A percentile compares a stretch with the other conserved stretches of the same genome.
phyloP scores from a whole-genome alignment of 139 green algal species.

The Bryopsis sp. region DNA sequence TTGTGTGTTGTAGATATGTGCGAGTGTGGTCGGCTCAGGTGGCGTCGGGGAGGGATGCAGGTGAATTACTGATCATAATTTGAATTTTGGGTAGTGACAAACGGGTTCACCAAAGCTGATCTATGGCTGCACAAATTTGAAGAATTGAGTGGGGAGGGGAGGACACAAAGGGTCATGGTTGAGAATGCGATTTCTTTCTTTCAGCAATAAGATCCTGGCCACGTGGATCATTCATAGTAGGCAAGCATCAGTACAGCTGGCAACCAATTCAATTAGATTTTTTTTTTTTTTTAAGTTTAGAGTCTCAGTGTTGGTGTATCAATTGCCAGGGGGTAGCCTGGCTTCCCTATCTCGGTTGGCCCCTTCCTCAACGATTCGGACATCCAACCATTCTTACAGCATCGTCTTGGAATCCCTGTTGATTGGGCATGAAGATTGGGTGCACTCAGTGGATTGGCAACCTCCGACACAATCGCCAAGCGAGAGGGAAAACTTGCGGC shows the following conservation, averaged over 20 bases:
- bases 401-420: constrained; percentile 70
- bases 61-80: background rate
- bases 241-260: no score
- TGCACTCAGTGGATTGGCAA: constrained; percentile 73
- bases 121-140: no score
- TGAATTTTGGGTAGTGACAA: background rate
- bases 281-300: no score
- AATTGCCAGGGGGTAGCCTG: no score
- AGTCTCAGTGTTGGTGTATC: no score
- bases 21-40: constrained; percentile 8
- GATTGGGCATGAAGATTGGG: constrained; percentile 93
- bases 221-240: no score
- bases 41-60: no score
- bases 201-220: background rate
- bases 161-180: background rate
- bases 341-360: constrained; percentile 10
- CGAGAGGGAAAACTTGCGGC: constrained; percentile 23
- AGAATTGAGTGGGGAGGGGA: no score
- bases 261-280: no score
- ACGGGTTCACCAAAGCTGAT: no score
- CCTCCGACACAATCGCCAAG: constrained; percentile 9
- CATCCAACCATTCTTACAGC: constrained; percentile 24
- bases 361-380: background rate
- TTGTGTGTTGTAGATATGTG: constrained; percentile 12
- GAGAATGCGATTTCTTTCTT: background rate